Percentiles rank a stretch among this genome's conserved stretches.
phyloP scores from a whole-genome alignment of 2,329 filamentous ascomycete genomes.

The Diaporthe batatas region DNA sequence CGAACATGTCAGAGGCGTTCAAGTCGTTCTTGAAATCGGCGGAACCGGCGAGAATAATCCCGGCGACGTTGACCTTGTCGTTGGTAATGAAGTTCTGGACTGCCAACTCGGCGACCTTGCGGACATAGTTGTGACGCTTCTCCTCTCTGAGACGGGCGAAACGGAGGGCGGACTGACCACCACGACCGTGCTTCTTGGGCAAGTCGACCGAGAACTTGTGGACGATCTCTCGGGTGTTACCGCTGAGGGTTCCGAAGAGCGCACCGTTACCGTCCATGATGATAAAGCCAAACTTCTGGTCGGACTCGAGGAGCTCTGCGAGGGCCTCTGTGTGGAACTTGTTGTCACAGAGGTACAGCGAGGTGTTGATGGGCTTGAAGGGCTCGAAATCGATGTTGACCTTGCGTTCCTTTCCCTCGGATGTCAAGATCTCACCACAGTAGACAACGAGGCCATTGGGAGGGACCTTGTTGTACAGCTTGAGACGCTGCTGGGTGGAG shows the following conservation, averaged over 20 bases:
- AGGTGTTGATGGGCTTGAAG: conserved; percentile 99
- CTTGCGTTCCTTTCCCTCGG: conserved; percentile 98
- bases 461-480: conserved; percentile 99
- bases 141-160: conserved; percentile 99
- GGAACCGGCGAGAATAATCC: conserved; percentile 94
- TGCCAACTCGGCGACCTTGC: conserved; percentile 96
- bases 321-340: conserved; percentile 99
- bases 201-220: conserved; percentile 99
- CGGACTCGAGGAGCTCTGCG: conserved; percentile 96
- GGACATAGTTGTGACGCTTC: conserved; percentile 99
- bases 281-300: conserved; percentile 99
- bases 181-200: conserved; percentile 99
- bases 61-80: conserved; percentile 98
- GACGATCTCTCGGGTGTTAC: conserved; percentile 95
- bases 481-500: conserved; percentile 98
- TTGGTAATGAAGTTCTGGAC: conserved; percentile 99
- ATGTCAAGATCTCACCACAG: conserved; percentile 99
- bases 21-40: conserved; percentile 99
- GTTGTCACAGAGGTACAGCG: conserved; percentile 99
- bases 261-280: conserved; percentile 99
- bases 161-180: conserved; percentile 99
- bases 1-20: conserved; percentile 97
- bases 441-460: conserved; percentile 98
- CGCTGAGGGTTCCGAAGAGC: conserved; percentile 95
- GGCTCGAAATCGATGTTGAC: conserved; percentile 99